Base-by-base conservation (phyloP, 495 filamentous ascomycete genomes). In the Penicillium chermesinum region DNA sequence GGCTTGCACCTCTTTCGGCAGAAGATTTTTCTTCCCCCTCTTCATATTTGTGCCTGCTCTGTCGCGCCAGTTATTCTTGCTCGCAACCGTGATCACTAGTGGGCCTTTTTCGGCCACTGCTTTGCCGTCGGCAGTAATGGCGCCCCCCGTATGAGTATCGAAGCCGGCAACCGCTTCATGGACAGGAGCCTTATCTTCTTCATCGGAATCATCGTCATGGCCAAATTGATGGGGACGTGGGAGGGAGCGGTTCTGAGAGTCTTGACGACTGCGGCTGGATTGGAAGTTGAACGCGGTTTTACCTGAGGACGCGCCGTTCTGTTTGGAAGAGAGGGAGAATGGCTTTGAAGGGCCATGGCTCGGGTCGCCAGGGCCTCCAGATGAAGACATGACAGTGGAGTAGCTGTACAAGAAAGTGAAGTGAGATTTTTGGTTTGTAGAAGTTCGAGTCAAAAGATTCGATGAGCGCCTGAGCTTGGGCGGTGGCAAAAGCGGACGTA, bases 61-160 rank as follows among this genome's bases (percentile, higher is more conserved):
- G 47, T 83, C 82, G 56, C 82, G 80, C 86, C 86, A 88, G 59
- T 89, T 81, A 41, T 84, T 80, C 60, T 85, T 87, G 62, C 75
- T 76, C 47, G 82, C 73, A 10, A 76, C 76, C 10, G 73, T 72
- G 44, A 93, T 93, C 18, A 88, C 75, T 18, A 87, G 66, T 10
- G 77, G 44, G 75, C 41, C 64, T 61, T 39, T 76, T 72, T 66
- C 49, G 32, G 51, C 60, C 7, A 56, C 51, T 21, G 53, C 43
- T 13, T 50, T 30, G 12, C 62, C 62, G 22, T 73, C 66, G 22
- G 67, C 65, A 9, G 70, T 62, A 34, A 85, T 70, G 9, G 74
- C 78, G 9, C 70, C 76, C 19, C 82, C 82, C 1, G 78, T 74
- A 6, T 65, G 58, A 1, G 71, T 71, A 57, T 85, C 80, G 52